Percentiles rank a stretch among this genome's conserved stretches.
phyloP scores from a whole-genome alignment of 257 asterid genomes.

The Nicotiana otophora region DNA sequence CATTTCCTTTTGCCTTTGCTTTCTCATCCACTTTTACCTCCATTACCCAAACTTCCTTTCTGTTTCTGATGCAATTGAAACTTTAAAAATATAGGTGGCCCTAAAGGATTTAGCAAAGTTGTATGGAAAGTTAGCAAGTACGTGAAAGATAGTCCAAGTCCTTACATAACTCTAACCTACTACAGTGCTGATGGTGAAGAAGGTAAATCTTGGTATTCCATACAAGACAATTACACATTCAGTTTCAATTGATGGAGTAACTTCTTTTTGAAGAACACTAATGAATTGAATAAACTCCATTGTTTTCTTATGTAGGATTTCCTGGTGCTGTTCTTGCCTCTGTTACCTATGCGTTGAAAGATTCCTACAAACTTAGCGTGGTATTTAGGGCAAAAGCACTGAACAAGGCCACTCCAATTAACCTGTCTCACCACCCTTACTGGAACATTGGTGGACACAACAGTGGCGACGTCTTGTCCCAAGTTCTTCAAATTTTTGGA shows the following conservation, averaged over 20 bases:
- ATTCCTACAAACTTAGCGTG: slow-evolving; percentile 7
- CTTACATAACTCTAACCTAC: slow-evolving; percentile 16
- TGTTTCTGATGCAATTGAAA: neutral
- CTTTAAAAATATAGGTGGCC: neutral
- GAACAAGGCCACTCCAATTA: slow-evolving; percentile 28
- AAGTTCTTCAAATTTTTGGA: slow-evolving; percentile 20
- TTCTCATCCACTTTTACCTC: neutral
- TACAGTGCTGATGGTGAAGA: slow-evolving; percentile 24
- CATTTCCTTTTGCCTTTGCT: neutral
- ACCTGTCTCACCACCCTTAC: slow-evolving; percentile 23
- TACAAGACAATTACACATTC: no score
- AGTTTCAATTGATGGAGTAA: neutral
- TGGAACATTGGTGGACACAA: slow-evolving; percentile 26
- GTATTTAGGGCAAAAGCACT: slow-evolving; percentile 17
- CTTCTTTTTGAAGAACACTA: neutral
- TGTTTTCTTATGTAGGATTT: slow-evolving; percentile 16
- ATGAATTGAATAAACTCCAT: neutral
- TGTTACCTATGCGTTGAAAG: slow-evolving; percentile 10
- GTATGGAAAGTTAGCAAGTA: slow-evolving; percentile 18
- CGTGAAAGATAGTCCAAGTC: neutral
- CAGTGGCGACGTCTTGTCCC: slow-evolving; percentile 19
- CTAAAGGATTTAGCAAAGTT: slow-evolving; percentile 15
- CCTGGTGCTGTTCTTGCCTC: slow-evolving; percentile 20
- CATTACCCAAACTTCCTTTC: neutral
- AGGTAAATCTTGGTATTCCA: neutral